Base-by-base conservation (phyloP, 2,329 filamentous ascomycete genomes). In the Xylariaceae sp. region DNA sequence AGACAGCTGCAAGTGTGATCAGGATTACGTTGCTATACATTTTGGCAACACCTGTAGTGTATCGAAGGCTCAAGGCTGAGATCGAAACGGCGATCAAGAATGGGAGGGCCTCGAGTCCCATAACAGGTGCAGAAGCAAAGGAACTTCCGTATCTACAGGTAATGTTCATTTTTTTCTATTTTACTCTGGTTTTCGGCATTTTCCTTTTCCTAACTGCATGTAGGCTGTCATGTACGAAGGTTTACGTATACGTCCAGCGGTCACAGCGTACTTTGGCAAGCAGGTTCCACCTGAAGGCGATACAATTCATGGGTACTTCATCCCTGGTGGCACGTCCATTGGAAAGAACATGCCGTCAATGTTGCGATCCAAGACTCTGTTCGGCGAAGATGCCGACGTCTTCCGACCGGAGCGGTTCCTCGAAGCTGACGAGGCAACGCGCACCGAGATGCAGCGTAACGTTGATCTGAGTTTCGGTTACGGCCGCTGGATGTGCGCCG, bases 1-100 rank as follows among this genome's bases (percentile, higher is more conserved):
- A 85, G 58, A 83, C 80, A 12, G 81, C 80, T 0, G 76, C 82
- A 0, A 78, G 77, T 1, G 75, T 75, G 2, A 73, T 85, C 4
- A 75, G 79, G 1, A 71, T 74, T 29, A 80, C 76, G 2, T 48
- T 84, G 47, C 74, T 83, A 16, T 75, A 80, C 65, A 66, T 84
- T 47, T 73, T 78, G 16, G 78, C 76, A 11, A 76, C 75, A 19
- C 81, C 80, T 0, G 68, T 70, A 0, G 74, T 79, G 0, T 77
- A 80, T 51, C 58, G 65, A 3, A 76, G 73, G n/a, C 66, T 85
- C 0, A 76, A 78, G 28, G 63, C 65, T 0, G 82, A 83, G 62
- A 76, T 82, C 31, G 71, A 76, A 33, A 61, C 60, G 5, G 76
- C 75, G 0, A 47, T 69, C 8, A 24, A 48, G 12, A 54, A 53